Evolutionary conservation across 1,284 basidiomycete genomes (phyloP), one percentile per base, ranked within the genome.

Genomic region (Cerrena zonata): DNA sequence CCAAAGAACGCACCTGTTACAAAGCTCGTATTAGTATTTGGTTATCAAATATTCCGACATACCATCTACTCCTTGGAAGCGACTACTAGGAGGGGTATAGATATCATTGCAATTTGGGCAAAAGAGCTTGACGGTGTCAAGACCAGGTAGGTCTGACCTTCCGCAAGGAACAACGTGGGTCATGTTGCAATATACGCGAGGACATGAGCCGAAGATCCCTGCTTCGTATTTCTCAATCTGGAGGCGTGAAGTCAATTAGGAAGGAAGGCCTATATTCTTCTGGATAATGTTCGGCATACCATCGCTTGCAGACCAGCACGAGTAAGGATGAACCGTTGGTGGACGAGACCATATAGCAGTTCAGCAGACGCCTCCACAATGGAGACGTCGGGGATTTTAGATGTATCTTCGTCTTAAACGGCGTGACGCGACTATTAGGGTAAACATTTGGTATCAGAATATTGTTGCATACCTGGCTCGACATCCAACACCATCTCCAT

Each of bases 401-500:
- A 84, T 22, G 91, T 84, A 66, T 99, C 96, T 69, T 99, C 96
- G 64, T 95, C 91, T 86, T 48, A 43, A 48, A 34, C 27, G 13
- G 21, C 48, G 30, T 34, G 15, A 47, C 46, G 38, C 38, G 15
- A 40, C 37, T 38, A 41, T 39, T 19, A 49, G 41, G 19, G 25
- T 45, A 15, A 21, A 13, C 23, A 42, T 5, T 11, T 25, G 26
- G 24, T 39, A 50, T 41, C 44, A 46, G 48, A 56, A 54, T 47
- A 55, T 53, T 49, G 61, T 56, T 48, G 66, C 84, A 67, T 69
- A 94, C 93, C 93, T 73, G 96, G 92, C 73, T 99, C 96, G 48
- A 99, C 95, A 70, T 99, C 96, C 53, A 99, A 73, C n/a, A 99
- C 94, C 96, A 99, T 99, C 74, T 99, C 96, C 82, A 99, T 87